Conservation (phyloP, 495 filamentous ascomycete genomes). For the Penicillium silybi region DNA sequence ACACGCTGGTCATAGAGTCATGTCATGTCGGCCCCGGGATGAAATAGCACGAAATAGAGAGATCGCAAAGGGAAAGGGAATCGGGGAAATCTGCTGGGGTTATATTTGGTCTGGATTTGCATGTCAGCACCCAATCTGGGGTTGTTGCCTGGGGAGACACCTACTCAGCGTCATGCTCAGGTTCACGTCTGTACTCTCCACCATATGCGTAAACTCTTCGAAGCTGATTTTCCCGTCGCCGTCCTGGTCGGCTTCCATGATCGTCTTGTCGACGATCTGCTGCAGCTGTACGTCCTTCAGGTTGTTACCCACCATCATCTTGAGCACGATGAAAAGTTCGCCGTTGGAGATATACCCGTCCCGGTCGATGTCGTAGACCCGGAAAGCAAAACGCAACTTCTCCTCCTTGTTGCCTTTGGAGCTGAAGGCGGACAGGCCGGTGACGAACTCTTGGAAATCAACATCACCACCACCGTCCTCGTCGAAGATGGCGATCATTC, state of each 20-base stretch:
- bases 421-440: slow-evolving; percentile 89
- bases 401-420: slow-evolving; percentile 99
- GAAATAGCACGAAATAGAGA: neutral
- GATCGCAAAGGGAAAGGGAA: slow-evolving; percentile 2
- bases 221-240: slow-evolving; percentile 98
- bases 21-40: slow-evolving; percentile 16
- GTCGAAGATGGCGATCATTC: slow-evolving; percentile 99
- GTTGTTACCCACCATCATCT: slow-evolving; percentile 99
- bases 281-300: slow-evolving; percentile 98
- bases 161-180: slow-evolving; percentile 97
- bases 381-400: slow-evolving; percentile 96
- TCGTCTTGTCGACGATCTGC: slow-evolving; percentile 95
- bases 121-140: slow-evolving; percentile 19
- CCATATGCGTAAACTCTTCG: slow-evolving; percentile 98
- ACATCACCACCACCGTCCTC: slow-evolving; percentile 98
- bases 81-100: neutral
- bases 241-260: slow-evolving; percentile 98
- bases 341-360: slow-evolving; percentile 99
- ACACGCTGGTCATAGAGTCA: slow-evolving; percentile 30
- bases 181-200: slow-evolving; percentile 94
- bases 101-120: slow-evolving; percentile 32
- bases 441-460: slow-evolving; percentile 99
- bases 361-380: slow-evolving; percentile 98
- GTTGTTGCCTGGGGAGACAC: slow-evolving; percentile 24
- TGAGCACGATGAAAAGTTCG: slow-evolving; percentile 97